Base-by-base conservation (phyloP, 139 green algal genomes). In the Chlorella sp. region DNA sequence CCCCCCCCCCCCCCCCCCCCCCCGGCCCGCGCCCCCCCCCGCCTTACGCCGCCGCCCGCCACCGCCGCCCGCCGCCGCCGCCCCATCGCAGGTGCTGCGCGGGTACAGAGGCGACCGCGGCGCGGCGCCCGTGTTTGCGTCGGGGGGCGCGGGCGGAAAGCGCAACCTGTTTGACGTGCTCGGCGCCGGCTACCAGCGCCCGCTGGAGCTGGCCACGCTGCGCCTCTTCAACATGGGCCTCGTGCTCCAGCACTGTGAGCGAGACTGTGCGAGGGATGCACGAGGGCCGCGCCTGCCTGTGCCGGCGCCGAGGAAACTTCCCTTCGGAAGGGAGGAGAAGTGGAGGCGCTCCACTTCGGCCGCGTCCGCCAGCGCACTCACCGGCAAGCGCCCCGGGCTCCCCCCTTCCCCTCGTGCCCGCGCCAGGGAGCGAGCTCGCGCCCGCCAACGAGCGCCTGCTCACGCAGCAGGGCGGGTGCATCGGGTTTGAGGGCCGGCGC, bases 131-230 rank as follows among this genome's bases (percentile, higher is more conserved):
- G 83, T 95, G 14, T 97, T 93, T 67, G 73, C 87, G 17, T 71
- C 66, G 0, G 56, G 35, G 3, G 25, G 48, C 7, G 53, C 19
- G n/a, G 31, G 59, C 59, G 59, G 61, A 8, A 36, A 33, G 3
- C 19, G 61, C 41, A 77, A 65, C 71, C 81, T 88, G 7, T 97
- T 97, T 83, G 86, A 95, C 73, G 67, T 95, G 27, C 79, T 97
- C 42, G 92, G 92, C 14, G 66, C 55, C 23, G 87, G 87, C 65
- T 95, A 93, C 76, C 87, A 94, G 82, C 81, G 91, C 0, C 92
- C 92, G 0, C 90, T 95, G 78, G 92, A 95, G 90, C 89, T 95
- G 50, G 92, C 92, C 46, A 97, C 92, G 4, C 74, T 94, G 66
- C 82, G 92, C 0, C 82, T 95, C n/a, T 88, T 84, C 69, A 95